These are phyloP conservation scores for Taphrina betulina DNA, from an alignment of 1,139 yeast genomes.

Conservation along the genomic window DNA sequence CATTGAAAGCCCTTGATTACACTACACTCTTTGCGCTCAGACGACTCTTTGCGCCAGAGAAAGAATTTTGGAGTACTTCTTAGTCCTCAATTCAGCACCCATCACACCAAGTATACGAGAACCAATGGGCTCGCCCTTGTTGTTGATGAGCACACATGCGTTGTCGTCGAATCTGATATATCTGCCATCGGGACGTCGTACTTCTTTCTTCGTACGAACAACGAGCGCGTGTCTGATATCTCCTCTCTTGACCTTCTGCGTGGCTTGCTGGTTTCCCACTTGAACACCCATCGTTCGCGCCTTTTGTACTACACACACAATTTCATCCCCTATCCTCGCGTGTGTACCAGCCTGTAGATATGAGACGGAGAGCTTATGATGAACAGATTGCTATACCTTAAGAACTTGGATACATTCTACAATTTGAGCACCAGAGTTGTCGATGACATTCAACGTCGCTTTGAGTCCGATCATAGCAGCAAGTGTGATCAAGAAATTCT, in stretches of 20 bases:
- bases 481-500: too few species aligned
- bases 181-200: constrained; percentile 83
- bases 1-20: too few species aligned
- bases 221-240: constrained; percentile 95
- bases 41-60: constrained; percentile 87
- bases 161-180: constrained; percentile 88
- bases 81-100: constrained; percentile 84
- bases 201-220: constrained; percentile 87
- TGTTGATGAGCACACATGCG: constrained; percentile 90
- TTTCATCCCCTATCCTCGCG: constrained; percentile 57
- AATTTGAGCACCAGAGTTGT: constrained; percentile 69
- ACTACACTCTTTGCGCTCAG: too few species aligned
- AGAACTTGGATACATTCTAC: constrained; percentile 96
- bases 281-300: constrained; percentile 63
- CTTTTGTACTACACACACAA: constrained; percentile 91
- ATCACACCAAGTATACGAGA: constrained; percentile 78
- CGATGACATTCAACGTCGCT: constrained; percentile 39
- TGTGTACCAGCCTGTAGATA: constrained; percentile 60
- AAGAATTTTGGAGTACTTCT: constrained; percentile 80
- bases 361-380: too few species aligned
- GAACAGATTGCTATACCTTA: constrained; percentile 45
- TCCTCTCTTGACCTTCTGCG: constrained; percentile 80
- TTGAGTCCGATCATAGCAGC: constrained; percentile 40
- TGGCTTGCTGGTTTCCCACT: constrained; percentile 53
- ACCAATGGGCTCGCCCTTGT: constrained; percentile 88